phyloP scores from a whole-genome alignment of 2,329 filamentous ascomycete genomes.

The Ophiocordyceps robertsii region DNA sequence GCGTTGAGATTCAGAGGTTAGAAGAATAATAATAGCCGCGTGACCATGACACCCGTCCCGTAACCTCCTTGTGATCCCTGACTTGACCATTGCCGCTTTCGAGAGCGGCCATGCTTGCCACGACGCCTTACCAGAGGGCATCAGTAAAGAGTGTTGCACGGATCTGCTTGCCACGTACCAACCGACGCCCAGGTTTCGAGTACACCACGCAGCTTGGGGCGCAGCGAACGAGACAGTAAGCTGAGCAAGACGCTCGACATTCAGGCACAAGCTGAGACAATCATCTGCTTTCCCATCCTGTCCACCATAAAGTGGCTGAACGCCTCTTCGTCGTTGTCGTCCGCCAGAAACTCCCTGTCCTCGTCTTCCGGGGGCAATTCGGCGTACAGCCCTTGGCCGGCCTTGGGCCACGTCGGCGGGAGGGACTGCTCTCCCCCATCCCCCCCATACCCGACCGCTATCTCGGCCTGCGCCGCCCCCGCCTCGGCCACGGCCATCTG shows the following conservation, averaged over 20 bases:
- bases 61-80: too few species aligned
- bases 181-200: too few species aligned
- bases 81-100: too few species aligned
- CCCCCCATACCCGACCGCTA: neutral
- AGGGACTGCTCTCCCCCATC: slow-evolving; percentile 19
- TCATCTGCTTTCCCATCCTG: slow-evolving; percentile 20
- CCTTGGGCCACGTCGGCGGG: slow-evolving; percentile 25
- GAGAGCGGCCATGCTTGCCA: too few species aligned
- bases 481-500: slow-evolving; percentile 12
- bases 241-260: neutral
- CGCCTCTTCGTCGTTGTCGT: slow-evolving; percentile 26
- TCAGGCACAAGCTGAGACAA: slow-evolving; percentile 15
- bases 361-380: slow-evolving; percentile 22
- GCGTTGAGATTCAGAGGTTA: too few species aligned
- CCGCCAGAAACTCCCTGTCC: slow-evolving; percentile 20
- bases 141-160: too few species aligned
- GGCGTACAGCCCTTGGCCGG: slow-evolving; percentile 25
- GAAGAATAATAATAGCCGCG: too few species aligned
- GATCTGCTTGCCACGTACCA: too few species aligned
- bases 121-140: too few species aligned
- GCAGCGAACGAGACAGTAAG: too few species aligned
- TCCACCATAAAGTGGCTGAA: slow-evolving; percentile 31
- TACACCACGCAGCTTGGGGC: too few species aligned
- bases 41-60: too few species aligned
- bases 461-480: slow-evolving; percentile 13